Evolutionary conservation across 1,284 basidiomycete genomes (phyloP).

Genomic region (Naganishia sp.): DNA sequence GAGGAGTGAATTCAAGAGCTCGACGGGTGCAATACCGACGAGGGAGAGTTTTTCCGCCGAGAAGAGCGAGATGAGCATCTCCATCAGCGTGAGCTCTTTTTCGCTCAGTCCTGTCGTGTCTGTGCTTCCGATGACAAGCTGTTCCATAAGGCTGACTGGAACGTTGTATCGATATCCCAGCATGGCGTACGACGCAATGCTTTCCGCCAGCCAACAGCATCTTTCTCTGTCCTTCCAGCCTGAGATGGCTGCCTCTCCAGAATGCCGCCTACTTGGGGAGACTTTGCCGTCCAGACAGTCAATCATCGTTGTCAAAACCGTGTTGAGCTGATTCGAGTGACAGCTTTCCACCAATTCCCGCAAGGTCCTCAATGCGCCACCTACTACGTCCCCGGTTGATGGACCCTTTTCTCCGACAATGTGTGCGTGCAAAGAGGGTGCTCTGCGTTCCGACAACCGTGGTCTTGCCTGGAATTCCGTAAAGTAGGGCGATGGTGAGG

Average conservation of each 20-base stretch:
- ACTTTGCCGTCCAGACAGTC: constrained; percentile 70
- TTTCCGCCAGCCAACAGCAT: constrained; percentile 79
- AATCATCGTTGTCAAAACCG: constrained; percentile 45
- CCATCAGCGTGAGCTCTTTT: constrained; percentile 69
- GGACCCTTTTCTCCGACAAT: constrained; percentile 85
- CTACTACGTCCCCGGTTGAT: constrained; percentile 69
- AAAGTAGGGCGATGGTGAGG: constrained; percentile 69
- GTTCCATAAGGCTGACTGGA: constrained; percentile 80
- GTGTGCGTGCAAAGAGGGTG: constrained; percentile 82
- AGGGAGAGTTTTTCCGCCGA: constrained; percentile 77
- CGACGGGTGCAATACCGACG: constrained; percentile 87
- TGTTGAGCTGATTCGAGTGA: constrained; percentile 68
- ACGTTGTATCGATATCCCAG: constrained; percentile 91
- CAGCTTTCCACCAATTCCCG: constrained; percentile 74
- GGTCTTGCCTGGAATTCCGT: constrained; percentile 71
- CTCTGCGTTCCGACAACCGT: constrained; percentile 73
- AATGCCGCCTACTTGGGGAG: constrained; percentile 61
- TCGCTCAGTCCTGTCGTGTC: constrained; percentile 35
- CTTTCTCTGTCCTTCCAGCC: constrained; percentile 71
- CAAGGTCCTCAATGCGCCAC: constrained; percentile 70
- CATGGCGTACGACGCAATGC: constrained; percentile 77
- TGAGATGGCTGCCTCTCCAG: constrained; percentile 43
- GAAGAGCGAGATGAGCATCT: constrained; percentile 78
- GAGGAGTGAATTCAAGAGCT: constrained; percentile 76
- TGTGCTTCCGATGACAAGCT: constrained; percentile 57